Conservation (phyloP, 2,329 filamentous ascomycete species). For the Aspergillus viridinutans region DNA sequence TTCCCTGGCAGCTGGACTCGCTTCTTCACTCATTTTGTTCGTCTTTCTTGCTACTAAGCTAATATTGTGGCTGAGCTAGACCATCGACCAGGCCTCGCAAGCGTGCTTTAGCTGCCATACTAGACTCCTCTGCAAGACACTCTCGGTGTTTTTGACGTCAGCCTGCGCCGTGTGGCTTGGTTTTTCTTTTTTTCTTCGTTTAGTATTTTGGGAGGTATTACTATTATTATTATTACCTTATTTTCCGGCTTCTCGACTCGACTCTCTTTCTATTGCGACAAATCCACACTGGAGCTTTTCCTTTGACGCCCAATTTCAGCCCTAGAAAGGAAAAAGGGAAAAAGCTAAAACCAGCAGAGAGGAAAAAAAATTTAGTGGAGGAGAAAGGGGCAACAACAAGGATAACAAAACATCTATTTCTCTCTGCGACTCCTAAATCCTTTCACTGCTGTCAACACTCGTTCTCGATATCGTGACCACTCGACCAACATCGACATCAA, state of each 20-base stretch:
- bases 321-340: background rate
- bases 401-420: conserved; percentile 4
- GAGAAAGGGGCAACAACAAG: conserved; percentile 6
- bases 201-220: no score
- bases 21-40: no score
- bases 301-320: background rate
- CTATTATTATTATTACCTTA: background rate
- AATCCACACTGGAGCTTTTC: background rate
- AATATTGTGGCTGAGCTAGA: background rate
- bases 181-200: background rate
- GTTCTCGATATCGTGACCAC: background rate
- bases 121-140: background rate
- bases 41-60: no score
- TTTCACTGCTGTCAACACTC: background rate
- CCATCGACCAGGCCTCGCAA: background rate
- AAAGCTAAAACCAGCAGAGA: conserved; percentile 1
- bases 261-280: background rate
- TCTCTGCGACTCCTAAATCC: background rate
- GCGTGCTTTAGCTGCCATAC: background rate
- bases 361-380: conserved; percentile 1
- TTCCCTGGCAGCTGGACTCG: background rate
- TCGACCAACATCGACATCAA: conserved; percentile 7
- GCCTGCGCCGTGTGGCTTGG: background rate
- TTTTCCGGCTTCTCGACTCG: background rate
- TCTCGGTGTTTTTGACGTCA: background rate